Percentiles rank a stretch among this genome's conserved stretches.
Conservation (phyloP, 208 protist genomes). For the Acanthamoeba healyi region DNA sequence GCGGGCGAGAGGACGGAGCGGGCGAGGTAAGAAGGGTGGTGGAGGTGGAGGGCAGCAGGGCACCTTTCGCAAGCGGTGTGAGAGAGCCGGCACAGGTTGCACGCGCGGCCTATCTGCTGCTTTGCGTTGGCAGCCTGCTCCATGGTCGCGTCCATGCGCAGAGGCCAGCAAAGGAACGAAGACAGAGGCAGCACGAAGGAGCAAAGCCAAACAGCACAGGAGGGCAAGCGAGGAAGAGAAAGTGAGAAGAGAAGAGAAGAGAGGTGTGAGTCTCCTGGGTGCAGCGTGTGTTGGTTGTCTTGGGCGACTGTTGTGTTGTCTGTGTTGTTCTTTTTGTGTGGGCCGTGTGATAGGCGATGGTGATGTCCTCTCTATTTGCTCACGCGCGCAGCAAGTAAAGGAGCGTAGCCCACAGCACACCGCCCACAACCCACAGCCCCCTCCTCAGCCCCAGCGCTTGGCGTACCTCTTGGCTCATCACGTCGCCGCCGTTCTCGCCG, state of each 20-base stretch:
- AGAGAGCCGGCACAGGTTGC: slow-evolving; percentile 42
- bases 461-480: not conserved
- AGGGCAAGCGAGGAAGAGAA: not conserved
- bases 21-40: not conserved
- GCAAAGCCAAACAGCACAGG: not conserved
- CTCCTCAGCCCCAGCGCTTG: not conserved
- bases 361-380: no score
- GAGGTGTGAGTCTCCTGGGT: not conserved
- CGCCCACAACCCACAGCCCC: no score
- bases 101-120: slow-evolving; percentile 41
- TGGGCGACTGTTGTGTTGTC: not conserved
- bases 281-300: not conserved
- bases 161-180: not conserved
- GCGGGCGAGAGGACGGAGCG: not conserved
- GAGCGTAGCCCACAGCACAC: no score
- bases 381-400: no score
- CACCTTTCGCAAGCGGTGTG: slow-evolving; percentile 57
- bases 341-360: not conserved
- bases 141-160: not conserved
- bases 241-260: not conserved
- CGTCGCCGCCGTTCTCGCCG: not conserved
- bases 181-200: not conserved
- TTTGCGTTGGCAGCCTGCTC: not conserved
- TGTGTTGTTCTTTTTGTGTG: not conserved
- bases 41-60: not conserved